Percentiles rank a stretch among this genome's conserved stretches.
These are phyloP conservation scores for Spinacia oleracea DNA, from an alignment of 179 eudicot species.

Conservation along the genomic window DNA sequence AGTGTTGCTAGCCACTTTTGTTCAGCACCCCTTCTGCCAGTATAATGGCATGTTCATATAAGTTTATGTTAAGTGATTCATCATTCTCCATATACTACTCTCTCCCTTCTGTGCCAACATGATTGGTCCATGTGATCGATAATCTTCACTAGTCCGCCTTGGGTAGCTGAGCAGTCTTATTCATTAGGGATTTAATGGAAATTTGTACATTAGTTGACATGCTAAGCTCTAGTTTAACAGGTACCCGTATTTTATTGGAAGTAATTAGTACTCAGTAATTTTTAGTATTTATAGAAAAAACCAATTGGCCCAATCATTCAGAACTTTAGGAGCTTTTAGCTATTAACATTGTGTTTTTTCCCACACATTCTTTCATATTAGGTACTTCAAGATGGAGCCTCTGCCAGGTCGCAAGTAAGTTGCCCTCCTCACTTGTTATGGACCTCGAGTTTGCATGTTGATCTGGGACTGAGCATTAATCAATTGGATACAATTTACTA, in stretches of 20 bases:
- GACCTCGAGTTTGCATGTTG: neutral
- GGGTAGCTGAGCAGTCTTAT: no score
- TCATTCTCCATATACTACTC: neutral
- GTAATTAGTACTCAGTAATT: neutral
- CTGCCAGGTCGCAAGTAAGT: conserved; percentile 94
- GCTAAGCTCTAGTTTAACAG: no score
- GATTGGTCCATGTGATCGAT: neutral
- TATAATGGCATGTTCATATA: no score
- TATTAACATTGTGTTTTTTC: neutral
- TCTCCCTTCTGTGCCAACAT: neutral
- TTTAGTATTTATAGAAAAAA: neutral
- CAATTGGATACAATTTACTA: neutral
- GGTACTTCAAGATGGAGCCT: conserved; percentile 93
- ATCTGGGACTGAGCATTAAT: neutral
- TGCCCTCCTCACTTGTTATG: neutral
- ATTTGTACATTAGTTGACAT: no score
- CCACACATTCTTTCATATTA: conserved; percentile 25
- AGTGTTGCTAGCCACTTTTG: no score
- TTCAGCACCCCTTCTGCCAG: no score
- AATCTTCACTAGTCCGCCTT: neutral
- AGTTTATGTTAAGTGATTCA: no score
- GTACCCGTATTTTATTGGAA: neutral
- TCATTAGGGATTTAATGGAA: no score
- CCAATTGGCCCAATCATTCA: neutral
- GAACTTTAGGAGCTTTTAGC: neutral